Percentiles rank a stretch among this genome's conserved stretches.
Conservation (phyloP, 176 grass and related monocot genomes). For the Guadua angustifolia region DNA sequence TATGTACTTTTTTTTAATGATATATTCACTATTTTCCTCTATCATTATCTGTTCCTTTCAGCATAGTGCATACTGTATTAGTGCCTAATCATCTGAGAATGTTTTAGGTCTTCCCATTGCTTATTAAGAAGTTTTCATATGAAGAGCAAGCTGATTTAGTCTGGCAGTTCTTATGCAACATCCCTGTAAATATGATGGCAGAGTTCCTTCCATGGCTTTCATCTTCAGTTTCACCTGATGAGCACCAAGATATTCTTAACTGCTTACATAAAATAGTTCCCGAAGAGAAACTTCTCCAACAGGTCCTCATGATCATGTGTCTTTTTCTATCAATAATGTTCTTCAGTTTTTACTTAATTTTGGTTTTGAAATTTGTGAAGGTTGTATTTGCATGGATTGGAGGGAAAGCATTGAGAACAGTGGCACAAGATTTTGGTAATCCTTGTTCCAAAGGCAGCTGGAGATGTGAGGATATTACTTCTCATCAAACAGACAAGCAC, state of each 20-base stretch:
- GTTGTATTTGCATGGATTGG: conserved; percentile 82
- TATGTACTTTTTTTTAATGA: background rate
- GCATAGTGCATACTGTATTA: background rate
- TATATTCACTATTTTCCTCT: conserved; percentile 18
- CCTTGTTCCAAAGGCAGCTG: conserved; percentile 27
- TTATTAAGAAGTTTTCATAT: conserved; percentile 78
- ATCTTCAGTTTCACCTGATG: conserved; percentile 69
- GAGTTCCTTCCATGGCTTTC: conserved; percentile 89
- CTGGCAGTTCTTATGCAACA: conserved; percentile 90
- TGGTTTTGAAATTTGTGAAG: conserved; percentile 49
- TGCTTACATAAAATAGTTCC: conserved; percentile 77
- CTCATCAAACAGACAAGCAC: conserved; percentile 35
- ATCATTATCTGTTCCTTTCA: background rate
- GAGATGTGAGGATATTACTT: conserved; percentile 17
- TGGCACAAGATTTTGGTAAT: conserved; percentile 26
- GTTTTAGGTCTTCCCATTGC: conserved; percentile 75
- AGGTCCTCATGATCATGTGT: conserved; percentile 52
- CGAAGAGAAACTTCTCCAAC: conserved; percentile 72
- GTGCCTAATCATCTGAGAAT: conserved; percentile 30
- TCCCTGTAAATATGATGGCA: conserved; percentile 83
- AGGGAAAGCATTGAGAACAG: conserved; percentile 48
- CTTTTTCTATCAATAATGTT: conserved; percentile 19
- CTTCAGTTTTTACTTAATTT: conserved; percentile 32
- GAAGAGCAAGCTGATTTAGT: conserved; percentile 89
- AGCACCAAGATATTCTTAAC: conserved; percentile 70